Conservation (phyloP, 192 early-diverging fungal species). For the Coemansia sp. region DNA sequence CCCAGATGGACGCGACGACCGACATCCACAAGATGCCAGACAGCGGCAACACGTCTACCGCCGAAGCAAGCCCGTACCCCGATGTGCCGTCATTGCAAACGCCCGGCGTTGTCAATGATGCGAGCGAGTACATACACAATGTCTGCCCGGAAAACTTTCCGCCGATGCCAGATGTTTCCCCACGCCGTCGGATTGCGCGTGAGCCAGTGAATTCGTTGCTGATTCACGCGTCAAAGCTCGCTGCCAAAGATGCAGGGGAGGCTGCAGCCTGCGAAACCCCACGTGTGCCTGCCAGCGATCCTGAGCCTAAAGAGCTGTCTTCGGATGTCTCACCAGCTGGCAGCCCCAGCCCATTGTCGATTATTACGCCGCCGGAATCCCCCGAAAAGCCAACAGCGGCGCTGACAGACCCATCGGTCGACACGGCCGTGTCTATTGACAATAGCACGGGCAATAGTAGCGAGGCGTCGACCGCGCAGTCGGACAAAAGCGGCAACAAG, state of each 20-base stretch:
- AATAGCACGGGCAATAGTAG: background rate
- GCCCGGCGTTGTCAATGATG: background rate
- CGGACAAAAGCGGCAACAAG: background rate
- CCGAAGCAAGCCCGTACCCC: background rate
- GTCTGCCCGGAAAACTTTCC: constrained; percentile 14
- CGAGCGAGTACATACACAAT: background rate
- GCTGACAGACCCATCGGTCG: constrained; percentile 9
- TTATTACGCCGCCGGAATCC: constrained; percentile 26
- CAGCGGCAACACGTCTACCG: background rate
- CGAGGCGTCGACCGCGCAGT: background rate
- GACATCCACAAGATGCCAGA: background rate
- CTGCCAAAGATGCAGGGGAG: background rate
- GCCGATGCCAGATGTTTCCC: background rate
- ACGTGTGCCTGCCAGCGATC: background rate
- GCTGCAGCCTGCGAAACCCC: background rate
- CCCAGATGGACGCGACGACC: background rate
- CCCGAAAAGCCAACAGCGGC: constrained; percentile 13
- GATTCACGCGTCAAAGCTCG: constrained; percentile 8
- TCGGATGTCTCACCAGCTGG: background rate
- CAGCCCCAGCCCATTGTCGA: background rate
- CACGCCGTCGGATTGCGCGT: background rate
- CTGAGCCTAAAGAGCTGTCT: background rate
- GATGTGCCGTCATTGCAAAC: background rate
- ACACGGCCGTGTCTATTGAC: constrained; percentile 2
- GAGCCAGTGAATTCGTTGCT: constrained; percentile 18